Conservation (phyloP, 176 grass and related monocot genomes). For the Aegilops speltoides region DNA sequence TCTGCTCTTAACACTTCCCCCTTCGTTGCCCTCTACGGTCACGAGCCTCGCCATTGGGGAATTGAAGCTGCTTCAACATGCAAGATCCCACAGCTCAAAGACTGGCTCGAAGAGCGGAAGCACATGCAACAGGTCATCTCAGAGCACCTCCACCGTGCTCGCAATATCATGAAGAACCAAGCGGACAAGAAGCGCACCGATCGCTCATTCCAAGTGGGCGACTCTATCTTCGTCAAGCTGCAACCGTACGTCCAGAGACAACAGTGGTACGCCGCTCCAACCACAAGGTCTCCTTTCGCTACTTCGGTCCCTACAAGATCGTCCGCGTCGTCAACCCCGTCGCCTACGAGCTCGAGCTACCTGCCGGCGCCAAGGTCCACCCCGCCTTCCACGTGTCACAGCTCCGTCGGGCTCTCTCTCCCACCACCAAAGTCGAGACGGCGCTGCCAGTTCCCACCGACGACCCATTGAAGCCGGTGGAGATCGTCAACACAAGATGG, state of each 20-base stretch:
- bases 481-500: too few species aligned
- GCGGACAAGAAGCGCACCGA: too few species aligned
- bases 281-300: neutral
- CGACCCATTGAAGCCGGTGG: too few species aligned
- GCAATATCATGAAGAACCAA: too few species aligned
- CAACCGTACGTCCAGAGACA: neutral
- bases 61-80: too few species aligned
- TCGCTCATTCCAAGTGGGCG: neutral
- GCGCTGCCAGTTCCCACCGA: too few species aligned
- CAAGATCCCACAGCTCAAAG: neutral
- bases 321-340: neutral
- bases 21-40: too few species aligned
- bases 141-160: too few species aligned
- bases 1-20: too few species aligned
- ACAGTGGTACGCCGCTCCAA: neutral
- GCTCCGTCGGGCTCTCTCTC: neutral
- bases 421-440: fast-evolving
- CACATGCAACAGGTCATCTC: neutral
- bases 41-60: too few species aligned
- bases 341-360: neutral
- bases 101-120: neutral
- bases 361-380: neutral
- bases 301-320: neutral
- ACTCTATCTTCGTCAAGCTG: neutral
- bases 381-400: neutral